Evolutionary conservation across 2,329 filamentous ascomycete species (phyloP), one percentile per base, ranked within the genome.

Genomic region (Cercospora sp.): DNA sequence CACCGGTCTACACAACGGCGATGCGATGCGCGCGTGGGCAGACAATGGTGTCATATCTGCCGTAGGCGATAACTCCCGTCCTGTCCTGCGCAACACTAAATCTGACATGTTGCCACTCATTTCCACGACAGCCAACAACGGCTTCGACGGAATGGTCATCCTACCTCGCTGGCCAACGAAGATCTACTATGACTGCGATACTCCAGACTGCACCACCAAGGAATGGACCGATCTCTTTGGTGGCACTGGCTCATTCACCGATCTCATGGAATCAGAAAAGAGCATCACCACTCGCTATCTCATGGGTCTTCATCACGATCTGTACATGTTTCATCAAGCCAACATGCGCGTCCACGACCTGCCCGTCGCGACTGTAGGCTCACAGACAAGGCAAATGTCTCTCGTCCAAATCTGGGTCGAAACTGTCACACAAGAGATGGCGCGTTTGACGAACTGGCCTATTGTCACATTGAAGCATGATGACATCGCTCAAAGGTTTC

Each of bases 371-470:
- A 67, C 65, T 18, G 65, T 67, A 10, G 65, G 65, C 10, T 20
- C 31, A 7, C 60, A 63, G 9, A 20, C 65, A 3, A 23, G 60
- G 6, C 48, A 63, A 6, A 57, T 67, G 60, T 59, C 48, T 16
- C 60, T 67, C 30, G 65, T 67, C 5, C 60, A 57, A 60, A 67
- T 67, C 10, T 67, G 65, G 65, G 62, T 36, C n/a, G 65, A 67
- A 9, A 67, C 60, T 3, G 65, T 67, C 10, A 23, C 31, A 1
- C 65, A 67, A 28, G 65, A 67, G n/a, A 63, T 67, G 65, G 59
- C 45, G 59, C 39, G 64, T 12, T 13, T 66, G 59, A 66, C 64
- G 1, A 51, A 57, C 16, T 66, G 64, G 64, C 64, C 64, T 1
- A 58, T 66, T 6, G 59, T 66, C 16, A 62, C 64, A 3, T 33